Evolutionary conservation across 1,139 yeast species (phyloP).

Genomic region (Kodamaea ohmeri): DNA sequence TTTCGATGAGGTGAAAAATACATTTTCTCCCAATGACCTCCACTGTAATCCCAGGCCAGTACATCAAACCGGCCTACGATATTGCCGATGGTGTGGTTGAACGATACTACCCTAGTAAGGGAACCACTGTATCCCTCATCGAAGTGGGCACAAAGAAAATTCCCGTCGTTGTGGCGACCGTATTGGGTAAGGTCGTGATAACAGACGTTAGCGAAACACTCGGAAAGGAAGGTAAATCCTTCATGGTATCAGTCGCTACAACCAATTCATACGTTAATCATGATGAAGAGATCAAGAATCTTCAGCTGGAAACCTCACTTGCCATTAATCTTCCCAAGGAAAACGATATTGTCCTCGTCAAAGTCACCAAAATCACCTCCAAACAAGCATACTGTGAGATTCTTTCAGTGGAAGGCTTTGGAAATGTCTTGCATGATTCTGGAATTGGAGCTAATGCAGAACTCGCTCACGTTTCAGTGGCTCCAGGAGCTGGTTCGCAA

Average conservation of each 20-base stretch:
- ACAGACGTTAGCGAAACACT: slow-evolving; percentile 20
- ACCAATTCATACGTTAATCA: slow-evolving; percentile 33
- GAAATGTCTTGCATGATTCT: slow-evolving; percentile 56
- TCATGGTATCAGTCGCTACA: slow-evolving; percentile 32
- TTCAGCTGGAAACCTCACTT: slow-evolving; percentile 18
- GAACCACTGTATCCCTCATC: slow-evolving; percentile 36
- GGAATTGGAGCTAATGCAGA: slow-evolving; percentile 68
- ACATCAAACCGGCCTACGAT: slow-evolving; percentile 37
- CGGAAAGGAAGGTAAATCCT: slow-evolving; percentile 17
- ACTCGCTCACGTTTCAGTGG: slow-evolving; percentile 34
- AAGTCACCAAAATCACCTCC: slow-evolving; percentile 62
- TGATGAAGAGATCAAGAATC: slow-evolving; percentile 22
- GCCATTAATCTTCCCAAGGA: slow-evolving; percentile 73
- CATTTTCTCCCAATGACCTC: not conserved
- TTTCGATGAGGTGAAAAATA: slow-evolving; percentile 8
- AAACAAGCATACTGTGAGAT: slow-evolving; percentile 83
- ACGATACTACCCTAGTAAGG: slow-evolving; percentile 36
- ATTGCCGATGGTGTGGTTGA: slow-evolving; percentile 22
- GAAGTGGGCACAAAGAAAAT: slow-evolving; percentile 25
- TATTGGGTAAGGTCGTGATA: slow-evolving; percentile 56
- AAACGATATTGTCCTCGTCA: slow-evolving; percentile 77
- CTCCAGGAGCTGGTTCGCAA: slow-evolving; percentile 55
- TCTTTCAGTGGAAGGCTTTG: slow-evolving; percentile 69
- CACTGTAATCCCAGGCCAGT: slow-evolving; percentile 68
- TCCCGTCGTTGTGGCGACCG: slow-evolving; percentile 62